phyloP scores from a whole-genome alignment of 2,329 filamentous ascomycete genomes.

The Penicillium sumatraense region DNA sequence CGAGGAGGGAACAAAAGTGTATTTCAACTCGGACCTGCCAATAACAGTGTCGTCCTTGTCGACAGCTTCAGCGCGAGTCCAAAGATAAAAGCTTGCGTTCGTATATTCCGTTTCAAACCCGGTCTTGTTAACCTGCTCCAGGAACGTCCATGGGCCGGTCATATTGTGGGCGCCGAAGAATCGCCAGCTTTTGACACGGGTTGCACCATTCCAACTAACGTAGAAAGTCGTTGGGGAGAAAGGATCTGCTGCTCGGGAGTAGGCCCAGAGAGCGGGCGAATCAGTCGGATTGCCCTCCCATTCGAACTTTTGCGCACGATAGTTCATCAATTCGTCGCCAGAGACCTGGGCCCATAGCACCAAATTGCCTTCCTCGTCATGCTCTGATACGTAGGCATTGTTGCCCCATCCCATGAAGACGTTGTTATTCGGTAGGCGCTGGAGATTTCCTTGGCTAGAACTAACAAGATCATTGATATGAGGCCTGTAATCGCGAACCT shows the following conservation, averaged over 20 bases:
- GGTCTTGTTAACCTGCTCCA: constrained; percentile 35
- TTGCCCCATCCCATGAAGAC: constrained; percentile 50
- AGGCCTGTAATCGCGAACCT: constrained; percentile 36
- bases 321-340: constrained; percentile 44
- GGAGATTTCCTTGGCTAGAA: constrained; percentile 46
- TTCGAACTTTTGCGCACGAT: constrained; percentile 47
- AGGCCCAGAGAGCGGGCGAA: constrained; percentile 47
- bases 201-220: constrained; percentile 49
- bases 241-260: constrained; percentile 34
- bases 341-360: constrained; percentile 44
- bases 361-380: constrained; percentile 41
- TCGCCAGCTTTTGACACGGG: constrained; percentile 40
- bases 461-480: constrained; percentile 33
- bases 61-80: constrained; percentile 43
- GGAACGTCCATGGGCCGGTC: constrained; percentile 35
- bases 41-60: constrained; percentile 37
- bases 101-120: constrained; percentile 47
- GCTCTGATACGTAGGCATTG: constrained; percentile 45
- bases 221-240: constrained; percentile 39
- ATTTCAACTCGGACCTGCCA: constrained; percentile 37
- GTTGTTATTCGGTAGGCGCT: constrained; percentile 43
- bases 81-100: constrained; percentile 33
- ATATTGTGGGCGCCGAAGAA: constrained; percentile 39
- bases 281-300: constrained; percentile 48
- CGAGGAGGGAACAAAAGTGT: constrained; percentile 43